Base-by-base conservation (phyloP, 2,329 filamentous ascomycete genomes). In the Madurella fahalii region DNA sequence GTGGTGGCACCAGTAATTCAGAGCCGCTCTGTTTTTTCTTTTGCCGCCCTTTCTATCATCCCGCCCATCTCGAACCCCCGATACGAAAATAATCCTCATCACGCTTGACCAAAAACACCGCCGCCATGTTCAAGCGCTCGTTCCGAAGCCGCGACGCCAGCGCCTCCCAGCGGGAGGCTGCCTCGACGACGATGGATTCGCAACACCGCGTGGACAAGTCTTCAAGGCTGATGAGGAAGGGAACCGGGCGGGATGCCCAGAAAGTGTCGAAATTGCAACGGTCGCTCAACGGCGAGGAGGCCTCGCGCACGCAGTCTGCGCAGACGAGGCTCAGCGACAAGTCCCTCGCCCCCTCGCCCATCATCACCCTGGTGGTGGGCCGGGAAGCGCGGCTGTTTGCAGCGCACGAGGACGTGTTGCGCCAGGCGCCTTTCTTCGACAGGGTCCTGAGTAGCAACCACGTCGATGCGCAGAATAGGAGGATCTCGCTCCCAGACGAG, bases 351-450 rank as follows among this genome's bases (percentile, higher is more conserved):
- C 74, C 78, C 60, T 84, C 83, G 58, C 87, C 91, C 68, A 95
- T 96, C 73, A 80, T 95, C 73, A 95, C 91, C 57, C 78, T 96
- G 65, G 85, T 88, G 63, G 85, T 96, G 68, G 92, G 92, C 65
- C 77, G 76, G 65, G 91, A 96, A 68, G 87, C 88, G 70, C 88
- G 92, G 67, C 81, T 96, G 71, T 96, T 96, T 79, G 92, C 92
- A 66, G 92, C 91, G 68, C 92, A 96, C 74, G 90, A 96, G 79
- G 89, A 96, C 74, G 86, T 96, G 67, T 84, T 96, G 62, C 84
- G 83, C 68, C 84, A 89, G 73, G 93, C 90, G 70, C 87, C 90
- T 63, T 95, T 89, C 74, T 95, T 96, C 72, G 81, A 84, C 65
- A 79, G 82, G 67, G 81, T 84, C 64, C 82, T 90, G 67, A 84